Evolutionary conservation across 2,329 filamentous ascomycete species (phyloP), one percentile per base, ranked within the genome.

Genomic region (Remersonia thermophila): DNA sequence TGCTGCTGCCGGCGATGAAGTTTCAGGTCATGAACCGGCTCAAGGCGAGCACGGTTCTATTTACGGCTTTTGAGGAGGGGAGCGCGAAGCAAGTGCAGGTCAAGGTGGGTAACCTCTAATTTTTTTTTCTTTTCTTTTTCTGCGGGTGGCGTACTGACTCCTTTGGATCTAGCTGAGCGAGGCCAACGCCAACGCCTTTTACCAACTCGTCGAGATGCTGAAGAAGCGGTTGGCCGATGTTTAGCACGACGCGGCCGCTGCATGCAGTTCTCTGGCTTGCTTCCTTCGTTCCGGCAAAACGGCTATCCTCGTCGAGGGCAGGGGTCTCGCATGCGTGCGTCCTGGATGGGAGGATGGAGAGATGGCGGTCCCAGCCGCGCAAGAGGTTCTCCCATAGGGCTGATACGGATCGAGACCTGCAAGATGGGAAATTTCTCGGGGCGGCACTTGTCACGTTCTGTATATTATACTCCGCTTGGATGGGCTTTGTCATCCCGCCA

Each of bases 21-120:
- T 84, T 93, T 51, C 79, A 85, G 41, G 75, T 86, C 35, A 81
- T 80, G 49, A 77, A 83, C 20, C 75, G 72, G 29, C 71, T 81
- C 42, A 84, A 84, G 56, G 71, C 75, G 30, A 68, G 85, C 32
- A 70, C 73, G 36, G 72, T 93, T 15, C 51, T 77, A 27, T 79
- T 80, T 48, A 78, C 71, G 1, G 74, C 74, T 8, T 71, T 78
- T 41, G 73, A 77, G 47, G 72, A 66, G 15, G 59, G 60, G 2
- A 63, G 69, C 27, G 62, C 62, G 1, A 69, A 66, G 47, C 69
- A 73, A 10, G 63, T 79, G 39, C 71, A 76, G 41, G 65, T 78
- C 45, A 76, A 73, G 65, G 75, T 76, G 58, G 44, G 63, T 56
- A 9, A 29, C 29, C n/a, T 11, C 28, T 16, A 4, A 3, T 32